Evolutionary conservation across 257 asterid genomes (phyloP).

Genomic region (Solanum pinnatisectum): DNA sequence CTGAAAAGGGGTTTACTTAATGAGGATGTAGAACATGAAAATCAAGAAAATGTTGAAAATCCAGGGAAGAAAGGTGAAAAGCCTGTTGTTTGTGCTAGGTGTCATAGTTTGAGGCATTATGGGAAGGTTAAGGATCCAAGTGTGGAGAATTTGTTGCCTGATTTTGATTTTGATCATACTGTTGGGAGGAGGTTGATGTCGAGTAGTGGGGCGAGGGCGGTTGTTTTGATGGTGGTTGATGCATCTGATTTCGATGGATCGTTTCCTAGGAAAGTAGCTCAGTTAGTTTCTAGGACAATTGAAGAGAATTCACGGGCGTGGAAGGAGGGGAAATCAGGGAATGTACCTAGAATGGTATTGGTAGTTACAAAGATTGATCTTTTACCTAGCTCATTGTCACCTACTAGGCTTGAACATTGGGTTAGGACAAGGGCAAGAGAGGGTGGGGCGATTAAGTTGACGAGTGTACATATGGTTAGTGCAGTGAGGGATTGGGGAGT

Average conservation of each 20-base stretch:
- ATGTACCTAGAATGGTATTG: conserved; percentile 62
- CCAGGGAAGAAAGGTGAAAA: conserved; percentile 18
- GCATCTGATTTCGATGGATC: conserved; percentile 88
- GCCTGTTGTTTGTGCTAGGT: conserved; percentile 73
- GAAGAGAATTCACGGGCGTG: conserved; percentile 61
- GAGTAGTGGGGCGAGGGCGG: conserved; percentile 49
- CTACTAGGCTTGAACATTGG: conserved; percentile 81
- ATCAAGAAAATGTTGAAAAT: conserved; percentile 1
- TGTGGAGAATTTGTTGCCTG: conserved; percentile 72
- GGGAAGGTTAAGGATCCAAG: conserved; percentile 54
- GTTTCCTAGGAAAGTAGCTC: conserved; percentile 72
- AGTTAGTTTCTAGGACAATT: conserved; percentile 43
- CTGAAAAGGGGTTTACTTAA: conserved; percentile 45
- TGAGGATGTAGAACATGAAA: conserved; percentile 32
- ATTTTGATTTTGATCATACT: conserved; percentile 81
- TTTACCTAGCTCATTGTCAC: conserved; percentile 73
- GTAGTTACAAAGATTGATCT: conserved; percentile 84
- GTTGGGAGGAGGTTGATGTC: conserved; percentile 76
- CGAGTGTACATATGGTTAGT: conserved; percentile 76
- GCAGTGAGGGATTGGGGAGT: conserved; percentile 84
- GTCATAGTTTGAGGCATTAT: conserved; percentile 71
- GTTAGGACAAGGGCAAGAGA: conserved; percentile 77
- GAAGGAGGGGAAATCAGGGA: conserved; percentile 86
- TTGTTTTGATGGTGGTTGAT: conserved; percentile 75
- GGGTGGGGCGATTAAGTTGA: conserved; percentile 58